Conservation (phyloP, 2,329 filamentous ascomycete genomes). For the Diaporthe ampelina region DNA sequence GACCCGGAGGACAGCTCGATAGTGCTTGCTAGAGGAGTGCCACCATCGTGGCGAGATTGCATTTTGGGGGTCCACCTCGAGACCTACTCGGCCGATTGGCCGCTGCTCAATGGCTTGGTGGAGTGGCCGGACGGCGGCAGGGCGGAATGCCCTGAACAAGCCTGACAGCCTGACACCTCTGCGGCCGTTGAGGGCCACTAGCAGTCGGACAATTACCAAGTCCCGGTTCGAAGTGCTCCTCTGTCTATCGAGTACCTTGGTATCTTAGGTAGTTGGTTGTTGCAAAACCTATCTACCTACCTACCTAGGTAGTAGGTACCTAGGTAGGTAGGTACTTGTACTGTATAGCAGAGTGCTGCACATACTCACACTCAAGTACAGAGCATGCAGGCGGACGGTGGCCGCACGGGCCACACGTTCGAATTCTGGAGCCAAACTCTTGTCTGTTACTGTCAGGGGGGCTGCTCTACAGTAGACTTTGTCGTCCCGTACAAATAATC, state of each 20-base stretch:
- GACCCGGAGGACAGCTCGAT: constrained; percentile 14
- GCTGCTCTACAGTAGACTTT: not conserved
- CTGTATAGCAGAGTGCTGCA: too few species aligned
- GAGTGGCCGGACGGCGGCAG: not conserved
- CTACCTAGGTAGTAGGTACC: too few species aligned
- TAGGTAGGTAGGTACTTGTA: too few species aligned
- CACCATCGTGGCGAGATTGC: constrained; percentile 25
- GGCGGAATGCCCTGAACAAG: not conserved
- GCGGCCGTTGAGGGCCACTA: not conserved
- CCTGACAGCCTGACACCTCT: too few species aligned
- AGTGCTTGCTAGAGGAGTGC: constrained; percentile 9
- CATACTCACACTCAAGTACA: too few species aligned
- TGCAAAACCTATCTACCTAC: too few species aligned
- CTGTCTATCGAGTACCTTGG: too few species aligned
- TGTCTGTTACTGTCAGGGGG: too few species aligned
- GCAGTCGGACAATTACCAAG: constrained; percentile 4
- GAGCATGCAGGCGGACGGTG: not conserved
- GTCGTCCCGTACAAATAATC: not conserved
- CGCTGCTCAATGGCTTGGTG: constrained; percentile 9
- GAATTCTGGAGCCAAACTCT: not conserved
- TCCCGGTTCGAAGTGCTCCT: not conserved
- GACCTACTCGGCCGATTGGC: constrained; percentile 24
- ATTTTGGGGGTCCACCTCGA: constrained; percentile 7
- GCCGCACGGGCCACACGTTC: not conserved
- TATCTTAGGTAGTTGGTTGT: not conserved